Evolutionary conservation across 805 yeast species (phyloP), one percentile per base, ranked within the genome.

Genomic region (Isabelozyma rhagii): DNA sequence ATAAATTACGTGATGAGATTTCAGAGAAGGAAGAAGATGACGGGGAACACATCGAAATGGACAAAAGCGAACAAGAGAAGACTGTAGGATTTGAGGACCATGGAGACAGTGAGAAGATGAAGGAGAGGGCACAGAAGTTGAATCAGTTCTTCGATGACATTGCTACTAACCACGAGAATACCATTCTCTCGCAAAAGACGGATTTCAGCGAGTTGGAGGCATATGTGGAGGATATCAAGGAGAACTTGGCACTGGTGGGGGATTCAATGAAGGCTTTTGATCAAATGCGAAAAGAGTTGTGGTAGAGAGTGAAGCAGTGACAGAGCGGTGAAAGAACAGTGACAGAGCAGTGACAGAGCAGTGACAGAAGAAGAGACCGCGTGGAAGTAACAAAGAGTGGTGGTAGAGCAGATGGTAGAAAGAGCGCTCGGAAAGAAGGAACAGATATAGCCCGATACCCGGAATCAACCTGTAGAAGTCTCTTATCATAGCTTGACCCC

Each of bases 151-250:
- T 66, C 48, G 61, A 55, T 15, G 54, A 55, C 3, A 58, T 53
- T 15, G 56, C 52, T 15, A 44, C 50, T 29, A 53, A 52, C 10
- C 40, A 52, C 3, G 50, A 49, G n/a, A 52, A 51, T 10, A 55
- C 56, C 21, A 49, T 60, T 18, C 61, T 80, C 8, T 77, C 78
- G 56, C 70, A 75, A 46, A 79, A 78, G 51, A 77, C 75, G 46
- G 77, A 81, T 47, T 83, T 85, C 52, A 78, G 75, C 21, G 75
- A 71, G 44, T 70, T 85, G 53, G 74, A 75, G 49, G 66, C 67
- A 27, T 79, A 77, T 38, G 81, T 84, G 8, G 74, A 73, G 18
- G 73, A 73, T 8, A 79, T 85, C 5, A 71, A 77, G 38, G 62
- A 56, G 17, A 74, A 76, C 48, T 71, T 87, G 40, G 80, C 75